Conservation (phyloP, 805 yeast genomes). For the Lachancea quebecensis region DNA sequence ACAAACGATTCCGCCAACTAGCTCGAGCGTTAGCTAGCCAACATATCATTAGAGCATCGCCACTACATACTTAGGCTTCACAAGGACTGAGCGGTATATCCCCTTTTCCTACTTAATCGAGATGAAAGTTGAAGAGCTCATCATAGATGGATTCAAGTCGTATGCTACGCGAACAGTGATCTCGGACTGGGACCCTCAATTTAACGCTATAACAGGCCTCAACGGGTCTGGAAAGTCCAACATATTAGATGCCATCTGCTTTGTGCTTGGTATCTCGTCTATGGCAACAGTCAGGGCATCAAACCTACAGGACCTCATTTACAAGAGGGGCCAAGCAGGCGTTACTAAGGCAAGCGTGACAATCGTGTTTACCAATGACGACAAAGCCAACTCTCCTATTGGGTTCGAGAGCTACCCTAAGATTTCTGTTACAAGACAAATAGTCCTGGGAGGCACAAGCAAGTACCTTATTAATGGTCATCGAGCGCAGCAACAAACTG, state of each 20-base stretch:
- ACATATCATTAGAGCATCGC: neutral
- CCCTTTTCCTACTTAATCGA: neutral
- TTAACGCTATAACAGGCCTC: slow-evolving; percentile 95
- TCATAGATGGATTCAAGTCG: slow-evolving; percentile 95
- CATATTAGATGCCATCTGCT: slow-evolving; percentile 93
- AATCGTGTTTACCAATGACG: slow-evolving; percentile 85
- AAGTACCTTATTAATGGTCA: slow-evolving; percentile 93
- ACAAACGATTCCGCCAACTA: no score
- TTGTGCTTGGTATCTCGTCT: slow-evolving; percentile 92
- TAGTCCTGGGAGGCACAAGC: slow-evolving; percentile 83
- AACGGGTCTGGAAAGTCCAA: slow-evolving; percentile 98
- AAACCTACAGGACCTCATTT: slow-evolving; percentile 86
- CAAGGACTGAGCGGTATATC: neutral
- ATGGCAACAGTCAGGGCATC: slow-evolving; percentile 95
- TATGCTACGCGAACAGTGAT: slow-evolving; percentile 96
- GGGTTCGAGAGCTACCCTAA: slow-evolving; percentile 74
- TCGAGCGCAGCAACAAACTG: slow-evolving; percentile 91
- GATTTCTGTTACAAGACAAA: slow-evolving; percentile 87
- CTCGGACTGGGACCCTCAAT: slow-evolving; percentile 91
- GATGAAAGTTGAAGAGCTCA: slow-evolving; percentile 93
- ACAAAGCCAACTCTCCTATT: slow-evolving; percentile 69
- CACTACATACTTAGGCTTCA: neutral
- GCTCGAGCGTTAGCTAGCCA: no score
- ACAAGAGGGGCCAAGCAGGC: slow-evolving; percentile 97
- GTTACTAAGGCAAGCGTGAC: slow-evolving; percentile 96